Evolutionary conservation across 129 eudicot species (phyloP).

Genomic region (Gnaphalium uliginosum): DNA sequence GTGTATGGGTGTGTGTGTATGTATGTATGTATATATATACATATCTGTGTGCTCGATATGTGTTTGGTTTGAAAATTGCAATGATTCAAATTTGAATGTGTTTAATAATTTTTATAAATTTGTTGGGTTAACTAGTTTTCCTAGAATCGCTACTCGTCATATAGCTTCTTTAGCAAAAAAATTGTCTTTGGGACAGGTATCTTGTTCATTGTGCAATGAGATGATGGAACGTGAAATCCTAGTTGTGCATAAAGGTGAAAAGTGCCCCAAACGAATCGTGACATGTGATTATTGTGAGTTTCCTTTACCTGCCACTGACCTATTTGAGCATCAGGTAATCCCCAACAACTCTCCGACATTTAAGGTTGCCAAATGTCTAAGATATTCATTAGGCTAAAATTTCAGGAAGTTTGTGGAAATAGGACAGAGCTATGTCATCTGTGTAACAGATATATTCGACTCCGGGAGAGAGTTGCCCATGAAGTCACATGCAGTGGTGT

Average conservation of each 20-base stretch:
- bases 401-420: slow-evolving; percentile 93
- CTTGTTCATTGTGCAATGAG: slow-evolving; percentile 85
- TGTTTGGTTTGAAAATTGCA: not conserved
- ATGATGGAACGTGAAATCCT: slow-evolving; percentile 70
- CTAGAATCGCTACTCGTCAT: not conserved
- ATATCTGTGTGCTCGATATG: not conserved
- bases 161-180: not conserved
- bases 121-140: not conserved
- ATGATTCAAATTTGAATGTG: not conserved
- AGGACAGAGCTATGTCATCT: slow-evolving; percentile 77
- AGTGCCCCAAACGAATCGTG: slow-evolving; percentile 78
- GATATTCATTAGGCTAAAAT: not conserved
- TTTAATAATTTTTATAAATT: too few species aligned
- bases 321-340: slow-evolving; percentile 83
- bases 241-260: slow-evolving; percentile 72
- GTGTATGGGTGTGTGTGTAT: too few species aligned
- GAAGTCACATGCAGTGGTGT: slow-evolving; percentile 65
- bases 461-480: slow-evolving; percentile 71
- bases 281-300: slow-evolving; percentile 92
- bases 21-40: not conserved
- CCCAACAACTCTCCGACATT: not conserved
- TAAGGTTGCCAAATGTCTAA: not conserved
- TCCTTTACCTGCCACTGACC: slow-evolving; percentile 85
- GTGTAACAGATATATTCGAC: slow-evolving; percentile 72
- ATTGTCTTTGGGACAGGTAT: slow-evolving; percentile 57